These are phyloP conservation scores for Saturnispora dispora DNA, from an alignment of 805 yeast species.

Conservation along the genomic window DNA sequence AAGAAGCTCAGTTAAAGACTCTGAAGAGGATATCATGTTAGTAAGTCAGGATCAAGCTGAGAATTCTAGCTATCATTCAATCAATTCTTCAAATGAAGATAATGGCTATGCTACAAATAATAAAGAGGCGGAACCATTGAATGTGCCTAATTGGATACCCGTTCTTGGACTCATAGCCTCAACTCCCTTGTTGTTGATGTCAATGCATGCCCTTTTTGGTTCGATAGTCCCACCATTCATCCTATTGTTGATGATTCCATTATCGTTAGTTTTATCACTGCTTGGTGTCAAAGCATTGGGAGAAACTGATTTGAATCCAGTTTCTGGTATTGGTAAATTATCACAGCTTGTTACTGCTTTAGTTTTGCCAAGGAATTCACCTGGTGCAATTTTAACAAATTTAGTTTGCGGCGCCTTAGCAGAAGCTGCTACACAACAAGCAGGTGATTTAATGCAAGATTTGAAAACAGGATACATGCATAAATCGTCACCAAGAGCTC, in stretches of 20 bases:
- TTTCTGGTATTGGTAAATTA: constrained; percentile 89
- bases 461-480: constrained; percentile 85
- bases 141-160: constrained; percentile 7
- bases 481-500: constrained; percentile 90
- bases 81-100: constrained; percentile 9
- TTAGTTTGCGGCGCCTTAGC: constrained; percentile 94
- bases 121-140: background rate
- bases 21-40: background rate
- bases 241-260: constrained; percentile 51
- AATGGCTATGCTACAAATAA: constrained; percentile 23
- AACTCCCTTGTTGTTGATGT: constrained; percentile 53
- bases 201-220: constrained; percentile 65
- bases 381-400: constrained; percentile 76
- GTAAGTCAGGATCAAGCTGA: background rate
- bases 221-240: constrained; percentile 62
- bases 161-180: constrained; percentile 54
- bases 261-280: constrained; percentile 74
- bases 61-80: background rate
- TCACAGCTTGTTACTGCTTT: constrained; percentile 85
- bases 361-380: constrained; percentile 62
- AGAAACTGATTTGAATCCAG: constrained; percentile 95
- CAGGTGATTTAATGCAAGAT: constrained; percentile 97
- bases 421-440: constrained; percentile 98
- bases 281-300: constrained; percentile 92
- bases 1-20: background rate